Conservation (phyloP, 2,329 filamentous ascomycete genomes). For the Bipolaris gigantea region DNA sequence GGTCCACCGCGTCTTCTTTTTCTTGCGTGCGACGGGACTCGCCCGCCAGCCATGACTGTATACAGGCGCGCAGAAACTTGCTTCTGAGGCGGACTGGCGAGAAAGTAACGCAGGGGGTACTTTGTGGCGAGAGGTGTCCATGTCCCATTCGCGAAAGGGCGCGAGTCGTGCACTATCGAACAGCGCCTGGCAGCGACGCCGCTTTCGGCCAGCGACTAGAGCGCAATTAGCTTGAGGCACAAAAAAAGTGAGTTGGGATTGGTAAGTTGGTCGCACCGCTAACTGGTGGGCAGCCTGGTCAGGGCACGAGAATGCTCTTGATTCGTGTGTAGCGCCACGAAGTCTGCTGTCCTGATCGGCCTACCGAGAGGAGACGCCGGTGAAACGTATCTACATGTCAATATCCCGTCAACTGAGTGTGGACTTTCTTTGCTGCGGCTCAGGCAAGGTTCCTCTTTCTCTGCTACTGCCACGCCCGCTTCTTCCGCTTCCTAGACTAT, state of each 20-base stretch:
- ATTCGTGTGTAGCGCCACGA: slow-evolving; percentile 13
- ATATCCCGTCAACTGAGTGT: slow-evolving; percentile 2
- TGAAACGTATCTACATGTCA: slow-evolving; percentile 7
- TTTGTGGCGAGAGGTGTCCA: slow-evolving; percentile 2
- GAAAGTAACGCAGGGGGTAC: neutral
- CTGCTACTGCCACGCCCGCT: slow-evolving; percentile 6
- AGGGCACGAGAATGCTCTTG: slow-evolving; percentile 12
- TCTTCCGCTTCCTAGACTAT: slow-evolving; percentile 2
- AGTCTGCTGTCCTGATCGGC: slow-evolving; percentile 5
- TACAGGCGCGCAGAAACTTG: neutral
- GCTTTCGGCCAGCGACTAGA: slow-evolving; percentile 11
- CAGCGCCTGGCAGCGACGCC: slow-evolving; percentile 2
- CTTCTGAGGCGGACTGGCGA: slow-evolving; percentile 1
- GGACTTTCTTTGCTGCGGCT: neutral
- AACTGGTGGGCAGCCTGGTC: slow-evolving; percentile 16
- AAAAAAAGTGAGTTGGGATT: slow-evolving; percentile 10
- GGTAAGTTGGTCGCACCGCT: slow-evolving; percentile 12
- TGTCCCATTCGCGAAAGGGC: slow-evolving; percentile 2
- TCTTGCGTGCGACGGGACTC: neutral
- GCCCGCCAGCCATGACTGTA: neutral
- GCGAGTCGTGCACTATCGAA: slow-evolving; percentile 6
- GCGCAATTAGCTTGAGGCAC: slow-evolving; percentile 11
- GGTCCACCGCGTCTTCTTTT: neutral
- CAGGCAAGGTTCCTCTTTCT: neutral
- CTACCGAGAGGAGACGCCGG: slow-evolving; percentile 2